phyloP scores from a whole-genome alignment of 306 rosid species.

The Lathyrus tuberosus region DNA sequence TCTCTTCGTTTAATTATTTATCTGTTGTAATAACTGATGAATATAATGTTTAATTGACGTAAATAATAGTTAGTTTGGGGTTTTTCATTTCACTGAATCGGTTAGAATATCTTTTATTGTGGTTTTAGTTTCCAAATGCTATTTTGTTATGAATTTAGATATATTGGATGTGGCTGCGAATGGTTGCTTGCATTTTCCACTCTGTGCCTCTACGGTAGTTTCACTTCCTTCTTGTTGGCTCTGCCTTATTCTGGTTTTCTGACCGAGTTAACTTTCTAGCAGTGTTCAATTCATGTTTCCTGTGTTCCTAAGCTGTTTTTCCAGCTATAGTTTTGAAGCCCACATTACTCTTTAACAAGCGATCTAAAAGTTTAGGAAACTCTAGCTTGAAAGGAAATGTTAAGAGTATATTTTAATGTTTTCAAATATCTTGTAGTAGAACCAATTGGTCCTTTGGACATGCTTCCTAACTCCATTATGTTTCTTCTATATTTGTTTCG shows the following conservation, averaged over 20 bases:
- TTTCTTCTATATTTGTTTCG: slow-evolving; percentile 19
- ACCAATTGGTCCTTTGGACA: background rate
- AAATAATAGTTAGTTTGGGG: background rate
- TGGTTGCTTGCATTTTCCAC: slow-evolving; percentile 16
- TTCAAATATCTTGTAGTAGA: slow-evolving; percentile 8
- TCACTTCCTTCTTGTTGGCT: background rate
- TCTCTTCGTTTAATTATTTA: background rate
- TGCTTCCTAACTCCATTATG: slow-evolving; percentile 4
- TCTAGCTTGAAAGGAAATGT: background rate
- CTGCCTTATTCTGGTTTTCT: background rate
- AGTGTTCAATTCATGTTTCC: background rate
- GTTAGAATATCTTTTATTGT: background rate
- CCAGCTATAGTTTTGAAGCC: background rate
- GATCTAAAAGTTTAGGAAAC: slow-evolving; percentile 4
- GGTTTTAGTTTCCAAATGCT: slow-evolving; percentile 13
- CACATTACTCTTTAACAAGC: background rate
- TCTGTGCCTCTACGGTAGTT: background rate
- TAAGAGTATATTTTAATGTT: background rate
- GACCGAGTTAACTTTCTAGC: background rate
- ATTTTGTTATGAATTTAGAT: background rate
- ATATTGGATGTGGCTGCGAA: background rate
- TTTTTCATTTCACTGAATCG: background rate
- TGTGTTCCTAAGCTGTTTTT: background rate
- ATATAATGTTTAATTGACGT: background rate
- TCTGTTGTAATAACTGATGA: background rate